Conservation (phyloP, 2,329 filamentous ascomycete genomes). For the Penicillium polonicum region DNA sequence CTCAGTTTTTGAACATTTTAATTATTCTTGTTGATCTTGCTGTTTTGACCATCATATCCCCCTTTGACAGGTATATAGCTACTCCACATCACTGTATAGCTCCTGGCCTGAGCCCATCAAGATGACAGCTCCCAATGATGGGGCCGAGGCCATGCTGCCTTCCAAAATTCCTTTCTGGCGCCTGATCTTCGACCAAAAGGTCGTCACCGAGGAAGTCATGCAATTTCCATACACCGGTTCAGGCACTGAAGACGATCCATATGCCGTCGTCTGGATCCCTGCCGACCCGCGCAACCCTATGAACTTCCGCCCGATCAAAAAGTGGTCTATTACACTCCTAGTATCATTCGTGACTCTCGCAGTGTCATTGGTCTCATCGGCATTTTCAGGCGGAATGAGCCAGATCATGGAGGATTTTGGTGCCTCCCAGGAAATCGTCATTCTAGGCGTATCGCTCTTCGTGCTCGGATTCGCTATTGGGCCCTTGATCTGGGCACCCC, state of each 20-base stretch:
- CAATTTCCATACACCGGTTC: slow-evolving; percentile 57
- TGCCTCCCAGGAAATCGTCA: slow-evolving; percentile 55
- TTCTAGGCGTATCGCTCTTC: slow-evolving; percentile 64
- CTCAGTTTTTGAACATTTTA: neutral
- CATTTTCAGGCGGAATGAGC: slow-evolving; percentile 37
- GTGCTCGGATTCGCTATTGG: slow-evolving; percentile 62
- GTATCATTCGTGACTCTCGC: slow-evolving; percentile 66
- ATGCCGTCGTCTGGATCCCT: slow-evolving; percentile 65
- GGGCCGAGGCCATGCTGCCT: slow-evolving; percentile 15
- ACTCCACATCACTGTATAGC: neutral
- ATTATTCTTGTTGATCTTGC: neutral
- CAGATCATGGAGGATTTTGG: slow-evolving; percentile 56
- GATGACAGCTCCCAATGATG: slow-evolving; percentile 7
- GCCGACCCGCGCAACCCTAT: slow-evolving; percentile 67
- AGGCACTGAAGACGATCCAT: slow-evolving; percentile 67
- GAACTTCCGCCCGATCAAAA: slow-evolving; percentile 55
- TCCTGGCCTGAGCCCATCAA: neutral
- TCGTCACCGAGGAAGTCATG: slow-evolving; percentile 58
- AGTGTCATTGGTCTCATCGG: slow-evolving; percentile 68
- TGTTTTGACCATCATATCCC: neutral
- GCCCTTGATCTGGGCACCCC: slow-evolving; percentile 64
- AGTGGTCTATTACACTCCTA: slow-evolving; percentile 65
- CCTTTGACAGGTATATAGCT: neutral
- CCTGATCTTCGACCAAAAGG: slow-evolving; percentile 58
- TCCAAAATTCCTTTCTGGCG: slow-evolving; percentile 47